Evolutionary conservation across 1,139 yeast genomes (phyloP), one percentile per base, ranked within the genome.

Genomic region (Kluyveromyces marxianus): DNA sequence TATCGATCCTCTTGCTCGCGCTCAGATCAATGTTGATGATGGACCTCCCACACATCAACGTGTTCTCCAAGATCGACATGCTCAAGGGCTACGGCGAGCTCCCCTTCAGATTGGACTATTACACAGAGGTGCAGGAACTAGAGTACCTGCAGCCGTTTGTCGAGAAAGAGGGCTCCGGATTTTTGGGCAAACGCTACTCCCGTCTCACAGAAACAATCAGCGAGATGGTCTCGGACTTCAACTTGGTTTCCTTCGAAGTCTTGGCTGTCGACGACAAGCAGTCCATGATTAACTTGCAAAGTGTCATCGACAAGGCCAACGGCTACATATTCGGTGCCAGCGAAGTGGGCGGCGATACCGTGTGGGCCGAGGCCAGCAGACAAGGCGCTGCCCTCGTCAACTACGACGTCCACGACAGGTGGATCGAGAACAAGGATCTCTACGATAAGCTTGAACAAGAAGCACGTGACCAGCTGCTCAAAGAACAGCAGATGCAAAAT

Each of bases 321-420:
- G 99, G 99, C 0, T 94, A 94, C 62, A 76, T 86, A 54, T 89
- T 87, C 69, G 99, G 99, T 0, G 70, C 89, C 2, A 84, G 89
- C 32, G 99, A 94, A 56, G 74, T 90, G 10, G 96, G 97, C 3
- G 97, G 97, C 21, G 99, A 94, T 62, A 77, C 94, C 0, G 81
- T 92, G 3, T 94, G 98, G 98, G 85, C 90, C 14, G 96, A 90
- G 56, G 96, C 97, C 0, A 77, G 92, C 1, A 74, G 98, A 51
- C 92, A 86, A 55, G 86, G 89, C 2, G 71, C 74, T 0, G 77
- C 75, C 3, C 54, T 62, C 41, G 61, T 56, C 25, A 62, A 63
- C 39, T 71, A 82, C 4, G 96, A 90, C 60, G 77, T 89, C 4
- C 98, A 94, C 55, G 98, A 94, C 55, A 72, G 99, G 51, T 94